Evolutionary conservation across 352 stramenopile genomes (phyloP), one percentile per base, ranked within the genome.

Genomic region (Phytophthora multivora): DNA sequence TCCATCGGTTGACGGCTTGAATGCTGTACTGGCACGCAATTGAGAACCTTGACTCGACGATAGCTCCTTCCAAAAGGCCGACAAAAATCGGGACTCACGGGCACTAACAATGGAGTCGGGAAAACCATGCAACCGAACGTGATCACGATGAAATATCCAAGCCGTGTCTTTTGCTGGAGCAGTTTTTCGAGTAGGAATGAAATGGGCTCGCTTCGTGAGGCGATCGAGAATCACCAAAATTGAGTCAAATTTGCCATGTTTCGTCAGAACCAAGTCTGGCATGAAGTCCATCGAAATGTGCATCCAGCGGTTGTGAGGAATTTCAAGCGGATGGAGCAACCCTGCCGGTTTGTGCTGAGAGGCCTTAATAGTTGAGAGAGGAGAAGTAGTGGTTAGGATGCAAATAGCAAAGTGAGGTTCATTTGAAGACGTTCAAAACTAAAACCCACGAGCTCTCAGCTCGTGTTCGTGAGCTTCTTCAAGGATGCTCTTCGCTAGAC

Each of bases 1-100:
- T 3, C n/a, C n/a, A n/a, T n/a, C n/a, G n/a, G n/a, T n/a, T n/a
- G n/a, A 58, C 0, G 39, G 47, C 18, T 64, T 64, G 21, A 64
- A 64, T 1, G 56, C 56, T 13, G 30, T 51, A 38, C 39, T 64
- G 0, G 56, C 28, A 0, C 6, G 8, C 8, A 64, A 19, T 25
- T 58, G 42, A 0, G 46, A 51, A 19, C 51, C 46, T 23, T 64
- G 47, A 21, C 13, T 31, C 26, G 0, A 56, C 18, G n/a, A n/a
- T n/a, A n/a, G n/a, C n/a, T n/a, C n/a, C n/a, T n/a, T n/a, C n/a
- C n/a, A n/a, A n/a, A n/a, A n/a, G n/a, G n/a, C n/a, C 2, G 50
- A 45, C 7, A 4, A 63, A 52, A 12, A 49, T 63, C 0, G 15
- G 15, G 51, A 28, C 25, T 68, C 59, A 0, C 52, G 45, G 13